These are phyloP conservation scores for Alternaria hordeiaustralica DNA, from an alignment of 2,329 filamentous ascomycete genomes.

Conservation along the genomic window DNA sequence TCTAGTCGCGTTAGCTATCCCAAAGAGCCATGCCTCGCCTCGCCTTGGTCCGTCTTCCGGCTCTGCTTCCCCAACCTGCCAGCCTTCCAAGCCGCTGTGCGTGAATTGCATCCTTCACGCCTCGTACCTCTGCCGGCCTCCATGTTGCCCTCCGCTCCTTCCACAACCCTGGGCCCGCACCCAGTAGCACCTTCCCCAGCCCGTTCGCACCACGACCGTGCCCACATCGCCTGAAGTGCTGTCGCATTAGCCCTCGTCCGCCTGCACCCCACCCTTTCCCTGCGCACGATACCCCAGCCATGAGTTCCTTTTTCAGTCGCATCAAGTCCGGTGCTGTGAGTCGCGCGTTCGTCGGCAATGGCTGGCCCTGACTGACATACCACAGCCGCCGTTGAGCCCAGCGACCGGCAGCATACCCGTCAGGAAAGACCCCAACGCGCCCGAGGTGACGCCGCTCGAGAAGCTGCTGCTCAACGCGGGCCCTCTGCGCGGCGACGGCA, in stretches of 20 bases:
- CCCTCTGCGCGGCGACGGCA: constrained; percentile 82
- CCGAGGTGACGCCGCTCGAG: constrained; percentile 65
- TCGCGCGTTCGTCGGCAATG: constrained; percentile 28
- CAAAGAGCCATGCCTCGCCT: constrained; percentile 5
- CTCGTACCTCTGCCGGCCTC: constrained; percentile 7
- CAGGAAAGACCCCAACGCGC: constrained; percentile 67
- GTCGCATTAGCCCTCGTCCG: constrained; percentile 8
- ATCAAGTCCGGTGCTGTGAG: constrained; percentile 58
- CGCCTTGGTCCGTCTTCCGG: constrained; percentile 13
- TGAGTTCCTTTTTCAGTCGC: constrained; percentile 63
- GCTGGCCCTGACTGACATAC: constrained; percentile 22
- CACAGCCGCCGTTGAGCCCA: constrained; percentile 57
- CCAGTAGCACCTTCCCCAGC: constrained; percentile 11
- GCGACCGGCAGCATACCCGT: constrained; percentile 54
- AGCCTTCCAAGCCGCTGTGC: constrained; percentile 6
- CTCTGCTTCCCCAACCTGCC: constrained; percentile 11
- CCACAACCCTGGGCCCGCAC: constrained; percentile 11
- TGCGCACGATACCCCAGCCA: constrained; percentile 34
- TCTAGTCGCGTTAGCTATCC: constrained; percentile 3
- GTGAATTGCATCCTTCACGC: constrained; percentile 10
- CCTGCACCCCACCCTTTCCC: constrained; percentile 17
- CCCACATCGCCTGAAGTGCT: constrained; percentile 13
- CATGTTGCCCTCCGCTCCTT: constrained; percentile 15
- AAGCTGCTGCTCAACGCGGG: constrained; percentile 87
- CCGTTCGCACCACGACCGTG: constrained; percentile 9